A percentile compares a stretch with the other conserved stretches of the same genome.
Conservation (phyloP, 2,329 filamentous ascomycete genomes). For the Cordyceps tenuipes region DNA sequence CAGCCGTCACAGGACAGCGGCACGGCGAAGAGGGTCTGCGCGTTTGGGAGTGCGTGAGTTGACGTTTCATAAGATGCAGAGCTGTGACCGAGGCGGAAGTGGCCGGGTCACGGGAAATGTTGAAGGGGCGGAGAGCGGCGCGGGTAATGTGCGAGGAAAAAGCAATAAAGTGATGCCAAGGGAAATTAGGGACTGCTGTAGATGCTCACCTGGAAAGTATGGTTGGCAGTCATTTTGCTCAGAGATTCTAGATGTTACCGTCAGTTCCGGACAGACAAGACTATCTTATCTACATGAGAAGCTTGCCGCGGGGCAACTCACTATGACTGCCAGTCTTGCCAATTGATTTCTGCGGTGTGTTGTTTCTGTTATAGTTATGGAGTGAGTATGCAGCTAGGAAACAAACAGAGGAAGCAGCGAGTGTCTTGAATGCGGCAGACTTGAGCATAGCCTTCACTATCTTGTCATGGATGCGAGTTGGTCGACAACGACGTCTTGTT, state of each 20-base stretch:
- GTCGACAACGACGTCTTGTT: slow-evolving; percentile 1
- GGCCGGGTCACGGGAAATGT: no score
- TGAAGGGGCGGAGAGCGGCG: neutral
- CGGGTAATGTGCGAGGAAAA: neutral
- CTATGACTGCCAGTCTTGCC: neutral
- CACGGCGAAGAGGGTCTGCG: slow-evolving; percentile 86
- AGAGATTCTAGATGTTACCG: neutral
- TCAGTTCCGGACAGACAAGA: neutral
- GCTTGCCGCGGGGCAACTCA: neutral
- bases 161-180: neutral
- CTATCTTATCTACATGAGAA: neutral
- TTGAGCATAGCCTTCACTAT: slow-evolving; percentile 24
- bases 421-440: slow-evolving; percentile 19
- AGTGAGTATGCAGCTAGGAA: slow-evolving; percentile 22
- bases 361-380: slow-evolving; percentile 18
- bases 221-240: slow-evolving; percentile 34
- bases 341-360: neutral
- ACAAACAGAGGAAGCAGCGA: slow-evolving; percentile 22
- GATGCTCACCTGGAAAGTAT: slow-evolving; percentile 37
- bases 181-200: slow-evolving; percentile 1
- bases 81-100: slow-evolving; percentile 9
- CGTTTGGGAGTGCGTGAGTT: neutral
- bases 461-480: neutral
- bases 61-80: slow-evolving; percentile 9
- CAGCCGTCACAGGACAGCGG: slow-evolving; percentile 87